Evolutionary conservation across 352 stramenopile genomes (phyloP).

Genomic region (Globisporangium okanoganense): DNA sequence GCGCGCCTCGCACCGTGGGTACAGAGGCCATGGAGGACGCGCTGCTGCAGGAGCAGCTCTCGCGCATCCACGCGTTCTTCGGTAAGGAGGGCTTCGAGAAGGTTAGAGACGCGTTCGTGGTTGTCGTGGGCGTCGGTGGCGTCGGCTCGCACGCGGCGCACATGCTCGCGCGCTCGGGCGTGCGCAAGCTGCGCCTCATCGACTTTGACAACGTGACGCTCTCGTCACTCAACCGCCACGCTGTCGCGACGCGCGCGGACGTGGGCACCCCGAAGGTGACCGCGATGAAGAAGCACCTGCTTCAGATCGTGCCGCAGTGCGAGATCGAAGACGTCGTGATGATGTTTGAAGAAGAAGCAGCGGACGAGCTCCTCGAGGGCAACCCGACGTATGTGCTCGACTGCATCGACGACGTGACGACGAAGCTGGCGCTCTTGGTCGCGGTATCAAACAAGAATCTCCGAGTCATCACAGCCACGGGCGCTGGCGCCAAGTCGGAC

Average conservation of each 20-base stretch:
- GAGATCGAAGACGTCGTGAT: conserved; percentile 83
- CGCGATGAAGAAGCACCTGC: conserved; percentile 82
- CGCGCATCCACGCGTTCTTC: conserved; percentile 94
- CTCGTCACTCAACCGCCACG: conserved; percentile 98
- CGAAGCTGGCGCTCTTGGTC: conserved; percentile 94
- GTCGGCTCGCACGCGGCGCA: conserved; percentile 97
- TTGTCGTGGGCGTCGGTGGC: conserved; percentile 96
- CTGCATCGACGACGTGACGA: conserved; percentile 99
- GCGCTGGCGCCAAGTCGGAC: conserved; percentile 95
- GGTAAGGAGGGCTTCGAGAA: conserved; percentile 88
- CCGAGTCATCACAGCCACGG: conserved; percentile 86
- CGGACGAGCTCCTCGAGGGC: conserved; percentile 78
- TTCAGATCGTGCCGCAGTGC: conserved; percentile 72
- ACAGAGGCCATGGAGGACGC: conserved; percentile 45
- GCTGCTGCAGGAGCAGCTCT: conserved; percentile 83
- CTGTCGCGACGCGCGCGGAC: conserved; percentile 94
- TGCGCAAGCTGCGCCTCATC: conserved; percentile 94
- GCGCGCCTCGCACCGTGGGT: conserved; percentile 10
- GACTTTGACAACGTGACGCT: conserved; percentile 99
- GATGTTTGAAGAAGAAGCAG: conserved; percentile 88
- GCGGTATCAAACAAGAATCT: conserved; percentile 80
- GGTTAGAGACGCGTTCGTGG: conserved; percentile 87
- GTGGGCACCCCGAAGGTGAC: conserved; percentile 94
- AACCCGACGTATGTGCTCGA: conserved; percentile 95
- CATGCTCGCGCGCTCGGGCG: conserved; percentile 96